A percentile compares a stretch with the other conserved stretches of the same genome.
These are phyloP conservation scores for Hygrophorus russula DNA, from an alignment of 768 basidiomycete species.

Conservation along the genomic window DNA sequence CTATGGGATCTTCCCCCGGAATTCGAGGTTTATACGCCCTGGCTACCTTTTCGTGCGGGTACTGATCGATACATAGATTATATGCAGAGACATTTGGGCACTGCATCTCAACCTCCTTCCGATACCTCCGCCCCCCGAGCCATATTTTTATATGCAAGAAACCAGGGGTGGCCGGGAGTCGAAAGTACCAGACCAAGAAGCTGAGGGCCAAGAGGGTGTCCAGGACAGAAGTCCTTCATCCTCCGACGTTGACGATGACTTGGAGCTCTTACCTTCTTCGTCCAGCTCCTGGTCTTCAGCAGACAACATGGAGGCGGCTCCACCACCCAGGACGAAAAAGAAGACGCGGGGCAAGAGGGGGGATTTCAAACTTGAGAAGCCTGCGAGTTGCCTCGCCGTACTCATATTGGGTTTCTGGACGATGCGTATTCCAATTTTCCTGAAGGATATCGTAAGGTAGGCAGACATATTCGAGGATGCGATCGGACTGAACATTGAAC, in stretches of 20 bases:
- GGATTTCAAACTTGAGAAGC: constrained; percentile 21
- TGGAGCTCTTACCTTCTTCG: constrained; percentile 29
- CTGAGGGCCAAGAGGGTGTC: not conserved
- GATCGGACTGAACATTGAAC: not conserved
- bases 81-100: constrained; percentile 78
- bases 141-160: constrained; percentile 35
- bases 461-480: constrained; percentile 13
- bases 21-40: constrained; percentile 48
- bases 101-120: constrained; percentile 56
- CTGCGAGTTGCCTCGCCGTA: constrained; percentile 46
- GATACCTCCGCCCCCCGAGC: constrained; percentile 49
- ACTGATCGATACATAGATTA: constrained; percentile 27
- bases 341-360: constrained; percentile 8
- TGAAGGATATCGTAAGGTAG: constrained; percentile 65
- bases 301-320: constrained; percentile 15
- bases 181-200: not conserved
- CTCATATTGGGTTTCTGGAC: constrained; percentile 73
- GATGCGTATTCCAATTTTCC: constrained; percentile 64
- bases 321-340: constrained; percentile 5
- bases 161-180: constrained; percentile 10
- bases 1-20: constrained; percentile 69
- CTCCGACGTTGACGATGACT: constrained; percentile 17
- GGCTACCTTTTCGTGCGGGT: not conserved
- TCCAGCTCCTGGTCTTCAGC: constrained; percentile 11
- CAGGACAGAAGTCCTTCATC: constrained; percentile 1